Evolutionary conservation across 2,329 filamentous ascomycete species (phyloP).

Genomic region (Hortaea sp.): DNA sequence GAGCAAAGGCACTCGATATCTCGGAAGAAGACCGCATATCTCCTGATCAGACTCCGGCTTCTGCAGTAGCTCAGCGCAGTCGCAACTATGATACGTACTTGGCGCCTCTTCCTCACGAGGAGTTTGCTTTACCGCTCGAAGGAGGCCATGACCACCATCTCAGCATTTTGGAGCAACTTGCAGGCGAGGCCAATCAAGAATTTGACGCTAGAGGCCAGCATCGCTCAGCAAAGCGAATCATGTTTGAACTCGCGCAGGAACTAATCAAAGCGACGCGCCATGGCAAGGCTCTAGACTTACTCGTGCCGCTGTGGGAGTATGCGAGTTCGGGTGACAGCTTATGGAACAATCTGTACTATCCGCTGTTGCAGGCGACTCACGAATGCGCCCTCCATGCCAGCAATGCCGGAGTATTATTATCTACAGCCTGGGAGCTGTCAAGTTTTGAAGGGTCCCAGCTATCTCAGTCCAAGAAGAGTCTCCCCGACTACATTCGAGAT

Average conservation of each 20-base stretch:
- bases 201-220: constrained; percentile 44
- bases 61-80: constrained; percentile 44
- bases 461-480: too few relatives aligned
- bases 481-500: constrained; percentile 8
- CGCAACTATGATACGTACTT: constrained; percentile 51
- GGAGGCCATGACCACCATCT: constrained; percentile 41
- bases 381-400: constrained; percentile 37
- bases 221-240: constrained; percentile 45
- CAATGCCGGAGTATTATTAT: constrained; percentile 40
- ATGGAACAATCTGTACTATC: constrained; percentile 49
- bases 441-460: constrained; percentile 1
- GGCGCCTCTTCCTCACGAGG: constrained; percentile 47
- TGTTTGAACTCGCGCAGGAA: constrained; percentile 46
- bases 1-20: constrained; percentile 43
- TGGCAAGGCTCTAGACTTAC: constrained; percentile 40
- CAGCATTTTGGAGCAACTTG: constrained; percentile 40
- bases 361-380: constrained; percentile 44
- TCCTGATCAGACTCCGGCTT: constrained; percentile 46
- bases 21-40: constrained; percentile 49
- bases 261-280: constrained; percentile 41
- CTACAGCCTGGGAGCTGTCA: constrained; percentile 48
- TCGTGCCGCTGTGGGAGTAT: constrained; percentile 45
- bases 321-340: constrained; percentile 49
- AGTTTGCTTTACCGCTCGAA: constrained; percentile 32
- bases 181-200: constrained; percentile 34